Evolutionary conservation across 805 yeast genomes (phyloP), one percentile per base, ranked within the genome.

Genomic region (Metschnikowia corniflorae): DNA sequence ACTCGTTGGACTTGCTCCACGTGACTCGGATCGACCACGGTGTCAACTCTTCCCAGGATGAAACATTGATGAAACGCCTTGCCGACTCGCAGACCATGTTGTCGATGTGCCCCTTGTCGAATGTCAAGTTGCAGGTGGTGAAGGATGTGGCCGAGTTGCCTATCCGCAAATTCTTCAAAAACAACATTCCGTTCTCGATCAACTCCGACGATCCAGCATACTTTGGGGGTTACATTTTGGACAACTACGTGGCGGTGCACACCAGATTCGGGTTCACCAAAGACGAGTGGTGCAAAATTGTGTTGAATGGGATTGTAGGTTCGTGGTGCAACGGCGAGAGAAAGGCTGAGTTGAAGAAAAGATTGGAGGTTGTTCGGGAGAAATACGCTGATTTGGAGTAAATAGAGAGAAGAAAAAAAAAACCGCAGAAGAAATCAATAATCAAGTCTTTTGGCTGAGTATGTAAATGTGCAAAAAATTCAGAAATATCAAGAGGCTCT

Each of bases 21-120:
- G 85, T 76, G 17, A 70, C 79, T 22, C 74, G 95, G 59, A 80
- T 86, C 38, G 95, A 86, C 54, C 95, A 86, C 54, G 94, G 94
- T 37, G 76, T 84, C 46, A 78, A 81, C 53, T 73, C 86, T 7
- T 60, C 68, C 29, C 70, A 82, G 26, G 80, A 73, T 49, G 65
- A 62, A 0, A 73, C 63, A 21, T 57, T 85, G 40, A 60, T 86
- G 58, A 58, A 68, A 40, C 66, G 80, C 53, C 68, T 85, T 47
- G 80, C 85, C 0, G 60, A 63, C 4, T 61, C 73, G 39, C 57
- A 76, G 50, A 73, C 76, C 18, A 53, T 86, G 71, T 65, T 86
- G 42, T 72, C 89, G 6, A 67, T 85, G 40, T 86, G 95, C 59
- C 94, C 94, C 14, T 60, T 84, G 44, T 81, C 89, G 17, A 86